Base-by-base conservation (phyloP, 1,284 basidiomycete species). In the Dichomitus squalens region DNA sequence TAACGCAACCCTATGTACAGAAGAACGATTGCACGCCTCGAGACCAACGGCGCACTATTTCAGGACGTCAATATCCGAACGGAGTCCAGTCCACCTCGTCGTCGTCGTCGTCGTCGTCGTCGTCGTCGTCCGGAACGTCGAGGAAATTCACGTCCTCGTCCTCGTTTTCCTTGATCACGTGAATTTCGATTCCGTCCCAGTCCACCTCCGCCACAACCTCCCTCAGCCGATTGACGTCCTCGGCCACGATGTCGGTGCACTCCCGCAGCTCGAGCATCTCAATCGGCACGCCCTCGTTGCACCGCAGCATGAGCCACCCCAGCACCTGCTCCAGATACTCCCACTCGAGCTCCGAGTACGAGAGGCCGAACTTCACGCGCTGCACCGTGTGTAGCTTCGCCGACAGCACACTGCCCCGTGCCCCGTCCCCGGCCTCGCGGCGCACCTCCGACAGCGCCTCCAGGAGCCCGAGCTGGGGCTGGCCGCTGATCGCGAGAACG, bases 271-370 rank as follows among this genome's bases (percentile, higher is more conserved):
- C 33, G 20, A 63, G 53, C 38, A 25, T 21, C n/a, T 52, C 35
- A 33, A 63, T 49, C 4, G 57, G 52, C 6, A 51, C 18, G 41
- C 49, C 47, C 48, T 58, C 49, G 33, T 63, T 48, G 49, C 49
- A 52, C 8, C 61, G 61, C 36, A 40, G 7, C 2, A 63, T 46
- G 27, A 63, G 56, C 49, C 61, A 63, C 25, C 59, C 58, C 11
- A 55, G 27, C 12, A 63, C 48, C 29, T 18, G 14, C 39, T 58
- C 55, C 27, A 59, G 31, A 43, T 34, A 31, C 39, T 7, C 20
- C 39, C 20, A 7, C 38, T 49, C 11, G 33, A 55, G 52, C 21
- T 58, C 53, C 29, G 55, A 40, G 5, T 40, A 38, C 34, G 14
- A 16, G 23, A 44, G 51, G 33, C 41, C 31, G 21, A 63, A 27